Percentiles rank a stretch among this genome's conserved stretches.
phyloP scores from a whole-genome alignment of 139 green algal species.

The Chlorella ohadii region DNA sequence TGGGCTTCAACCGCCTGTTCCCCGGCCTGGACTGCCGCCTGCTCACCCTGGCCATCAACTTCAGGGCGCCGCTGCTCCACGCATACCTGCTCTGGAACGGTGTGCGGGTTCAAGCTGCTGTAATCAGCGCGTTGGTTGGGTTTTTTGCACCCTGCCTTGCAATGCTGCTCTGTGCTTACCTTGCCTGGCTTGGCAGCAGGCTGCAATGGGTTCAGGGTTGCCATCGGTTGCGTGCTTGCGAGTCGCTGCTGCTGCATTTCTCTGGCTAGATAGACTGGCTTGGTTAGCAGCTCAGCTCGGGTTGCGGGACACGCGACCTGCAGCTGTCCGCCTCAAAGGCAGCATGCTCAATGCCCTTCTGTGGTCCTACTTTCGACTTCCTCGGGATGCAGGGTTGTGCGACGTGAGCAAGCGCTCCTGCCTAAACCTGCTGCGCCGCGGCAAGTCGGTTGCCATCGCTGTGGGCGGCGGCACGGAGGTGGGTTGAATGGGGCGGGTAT shows the following conservation, averaged over 20 bases:
- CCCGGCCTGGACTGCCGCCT: slow-evolving; percentile 42
- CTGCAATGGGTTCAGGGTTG: neutral
- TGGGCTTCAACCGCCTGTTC: slow-evolving; percentile 47
- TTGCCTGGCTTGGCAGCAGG: too few species aligned
- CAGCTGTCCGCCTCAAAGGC: neutral
- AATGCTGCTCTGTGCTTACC: too few species aligned
- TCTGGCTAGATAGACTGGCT: too few species aligned
- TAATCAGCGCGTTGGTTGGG: too few species aligned
- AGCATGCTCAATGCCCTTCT: neutral
- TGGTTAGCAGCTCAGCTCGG: too few species aligned
- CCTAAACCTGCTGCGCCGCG: slow-evolving; percentile 31
- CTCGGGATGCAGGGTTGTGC: neutral
- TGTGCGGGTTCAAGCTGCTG: neutral
- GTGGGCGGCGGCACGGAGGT: slow-evolving; percentile 43
- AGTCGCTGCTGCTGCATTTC: too few species aligned
- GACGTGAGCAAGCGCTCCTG: slow-evolving; percentile 32
- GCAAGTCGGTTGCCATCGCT: slow-evolving; percentile 24
- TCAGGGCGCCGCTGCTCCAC: slow-evolving; percentile 19
- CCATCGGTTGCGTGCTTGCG: too few species aligned
- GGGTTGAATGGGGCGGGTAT: neutral
- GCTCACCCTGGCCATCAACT: slow-evolving; percentile 44
- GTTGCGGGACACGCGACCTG: too few species aligned
- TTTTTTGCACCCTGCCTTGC: too few species aligned
- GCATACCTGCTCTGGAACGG: slow-evolving; percentile 43
- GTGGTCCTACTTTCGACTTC: too few species aligned